A percentile compares a stretch with the other conserved stretches of the same genome.
phyloP scores from a whole-genome alignment of 2,329 filamentous ascomycete species.

The Sporothrix curviconia region DNA sequence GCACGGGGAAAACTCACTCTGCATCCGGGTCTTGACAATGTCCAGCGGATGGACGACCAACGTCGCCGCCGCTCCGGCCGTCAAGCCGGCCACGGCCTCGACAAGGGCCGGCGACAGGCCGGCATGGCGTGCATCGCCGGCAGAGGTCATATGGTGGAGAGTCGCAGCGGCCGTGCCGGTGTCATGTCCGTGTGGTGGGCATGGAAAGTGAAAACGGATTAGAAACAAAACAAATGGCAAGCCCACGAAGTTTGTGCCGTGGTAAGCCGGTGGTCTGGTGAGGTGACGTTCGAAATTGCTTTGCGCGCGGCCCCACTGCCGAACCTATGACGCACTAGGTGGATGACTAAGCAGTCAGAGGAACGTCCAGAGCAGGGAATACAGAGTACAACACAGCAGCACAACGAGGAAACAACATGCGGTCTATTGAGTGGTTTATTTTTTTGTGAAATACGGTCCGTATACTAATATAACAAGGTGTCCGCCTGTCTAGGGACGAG shows the following conservation, averaged over 20 bases:
- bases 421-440: constrained; percentile 17
- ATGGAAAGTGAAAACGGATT: too few species aligned
- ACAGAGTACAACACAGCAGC: neutral
- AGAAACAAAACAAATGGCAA: too few species aligned
- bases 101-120: constrained; percentile 67
- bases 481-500: too few species aligned
- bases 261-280: too few species aligned
- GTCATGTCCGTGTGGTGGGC: too few species aligned
- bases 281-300: too few species aligned
- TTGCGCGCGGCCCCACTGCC: constrained; percentile 1
- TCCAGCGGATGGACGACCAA: constrained; percentile 87
- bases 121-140: constrained; percentile 5
- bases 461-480: constrained; percentile 15
- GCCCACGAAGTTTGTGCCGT: too few species aligned
- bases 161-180: neutral
- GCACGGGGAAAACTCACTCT: constrained; percentile 51
- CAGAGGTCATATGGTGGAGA: constrained; percentile 3
- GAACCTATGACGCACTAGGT: constrained; percentile 3
- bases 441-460: constrained; percentile 1
- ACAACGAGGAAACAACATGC: neutral
- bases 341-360: neutral
- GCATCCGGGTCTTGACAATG: constrained; percentile 91
- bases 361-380: neutral
- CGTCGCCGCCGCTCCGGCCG: constrained; percentile 79
- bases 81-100: constrained; percentile 84